Evolutionary conservation across 2,329 filamentous ascomycete species (phyloP), one percentile per base, ranked within the genome.

Genomic region (Lasiodiplodia sp.): DNA sequence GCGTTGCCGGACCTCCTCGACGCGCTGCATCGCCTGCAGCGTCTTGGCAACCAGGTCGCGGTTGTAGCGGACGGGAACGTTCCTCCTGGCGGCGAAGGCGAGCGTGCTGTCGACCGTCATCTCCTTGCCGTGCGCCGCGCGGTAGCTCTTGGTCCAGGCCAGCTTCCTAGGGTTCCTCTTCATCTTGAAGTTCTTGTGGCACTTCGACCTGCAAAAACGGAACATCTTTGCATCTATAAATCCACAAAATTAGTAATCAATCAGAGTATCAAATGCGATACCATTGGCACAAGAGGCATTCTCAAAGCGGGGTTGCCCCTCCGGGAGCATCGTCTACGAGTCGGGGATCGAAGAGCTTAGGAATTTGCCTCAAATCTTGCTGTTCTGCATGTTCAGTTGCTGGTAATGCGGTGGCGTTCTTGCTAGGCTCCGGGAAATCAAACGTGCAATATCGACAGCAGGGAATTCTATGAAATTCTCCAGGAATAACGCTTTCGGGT

Each of bases 121-220:
- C 78, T 89, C 87, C 84, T 94, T 96, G 84, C 93, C 93, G 69
- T 92, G 91, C 21, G 91, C 88, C 47, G 60, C 60, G 77, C 94
- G 91, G 87, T 94, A 95, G 65, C 93, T 90, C 86, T 97, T 97
- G 71, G 95, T 97, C 96, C 95, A 97, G 82, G 94, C 96, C 75
- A 98, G 88, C 58, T 97, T 97, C 80, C 95, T 90, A 44, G 95
- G 94, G 84, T 98, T 97, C 73, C 96, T 91, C 91, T 97, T 97
- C 93, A 97, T 97, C 84, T 96, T 96, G 88, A 96, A 97, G 86
- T 82, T 82, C 71, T 88, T 88, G 80, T 89, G 87, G 80, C 87
- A 89, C 84, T 90, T 89, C 60, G 83, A 86, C 23, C 57, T 37
- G 83, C 89, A 91, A 82, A 91, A 92, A 65, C 86, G 84, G 80